These are phyloP conservation scores for Chytriomyces sp. DNA, from an alignment of 192 early-diverging fungal genomes.

Conservation along the genomic window DNA sequence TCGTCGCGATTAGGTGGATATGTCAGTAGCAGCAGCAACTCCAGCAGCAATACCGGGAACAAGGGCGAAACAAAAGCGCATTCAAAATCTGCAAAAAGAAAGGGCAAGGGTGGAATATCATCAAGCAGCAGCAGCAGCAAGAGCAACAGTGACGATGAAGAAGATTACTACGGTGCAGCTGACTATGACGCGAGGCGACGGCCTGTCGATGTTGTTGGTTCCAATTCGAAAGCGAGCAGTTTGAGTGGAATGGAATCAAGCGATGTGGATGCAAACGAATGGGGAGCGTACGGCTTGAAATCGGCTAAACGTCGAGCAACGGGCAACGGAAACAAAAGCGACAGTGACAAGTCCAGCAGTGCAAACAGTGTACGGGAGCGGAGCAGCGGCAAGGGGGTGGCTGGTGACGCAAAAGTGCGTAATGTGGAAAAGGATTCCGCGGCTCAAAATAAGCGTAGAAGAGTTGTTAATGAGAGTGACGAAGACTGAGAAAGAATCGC, in stretches of 20 bases:
- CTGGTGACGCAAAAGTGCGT: too few species aligned
- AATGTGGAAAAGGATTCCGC: too few species aligned
- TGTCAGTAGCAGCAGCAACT: neutral
- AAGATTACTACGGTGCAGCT: neutral
- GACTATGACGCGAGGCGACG: slow-evolving; percentile 3
- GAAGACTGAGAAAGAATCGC: neutral
- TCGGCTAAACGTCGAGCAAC: too few species aligned
- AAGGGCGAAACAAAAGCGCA: neutral
- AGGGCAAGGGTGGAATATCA: neutral
- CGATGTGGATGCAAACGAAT: neutral
- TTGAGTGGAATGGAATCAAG: neutral
- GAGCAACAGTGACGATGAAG: neutral
- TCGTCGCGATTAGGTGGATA: neutral
- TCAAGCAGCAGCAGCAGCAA: neutral
- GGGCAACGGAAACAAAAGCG: too few species aligned
- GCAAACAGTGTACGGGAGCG: too few species aligned
- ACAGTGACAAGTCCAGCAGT: too few species aligned
- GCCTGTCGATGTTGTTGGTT: neutral
- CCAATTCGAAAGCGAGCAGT: neutral
- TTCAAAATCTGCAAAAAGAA: neutral
- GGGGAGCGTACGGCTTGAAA: neutral
- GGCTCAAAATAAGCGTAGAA: neutral
- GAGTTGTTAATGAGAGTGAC: neutral
- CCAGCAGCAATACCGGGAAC: too few species aligned
- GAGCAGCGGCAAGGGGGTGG: too few species aligned